phyloP scores from a whole-genome alignment of 2,329 filamentous ascomycete species.

The Colletotrichum paranaense region DNA sequence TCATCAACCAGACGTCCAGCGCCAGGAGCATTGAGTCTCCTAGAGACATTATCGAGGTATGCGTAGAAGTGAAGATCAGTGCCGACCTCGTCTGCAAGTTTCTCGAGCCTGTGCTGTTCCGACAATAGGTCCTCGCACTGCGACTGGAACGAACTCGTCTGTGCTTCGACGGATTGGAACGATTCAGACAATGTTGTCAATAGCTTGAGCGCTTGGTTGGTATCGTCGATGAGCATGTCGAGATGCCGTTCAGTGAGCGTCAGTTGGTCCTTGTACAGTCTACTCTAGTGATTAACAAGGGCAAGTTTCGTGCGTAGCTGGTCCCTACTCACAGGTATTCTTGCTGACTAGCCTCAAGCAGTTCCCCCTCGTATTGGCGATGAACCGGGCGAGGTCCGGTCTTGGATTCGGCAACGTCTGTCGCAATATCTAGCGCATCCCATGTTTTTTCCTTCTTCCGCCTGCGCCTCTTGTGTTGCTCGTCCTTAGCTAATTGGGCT shows the following conservation, averaged over 20 bases:
- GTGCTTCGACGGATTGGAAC: conserved; percentile 87
- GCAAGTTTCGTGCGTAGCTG: not conserved
- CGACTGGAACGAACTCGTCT: conserved; percentile 92
- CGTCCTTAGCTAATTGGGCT: conserved; percentile 66
- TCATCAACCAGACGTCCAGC: conserved; percentile 87
- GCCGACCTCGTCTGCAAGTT: conserved; percentile 84
- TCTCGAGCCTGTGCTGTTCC: conserved; percentile 83
- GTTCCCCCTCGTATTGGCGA: conserved; percentile 72
- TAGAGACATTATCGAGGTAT: conserved; percentile 90
- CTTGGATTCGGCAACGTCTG: conserved; percentile 37
- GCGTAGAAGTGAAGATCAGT: conserved; percentile 95
- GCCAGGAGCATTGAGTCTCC: conserved; percentile 90
- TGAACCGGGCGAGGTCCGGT: conserved; percentile 43
- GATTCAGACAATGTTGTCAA: conserved; percentile 85
- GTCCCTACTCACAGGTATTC: conserved; percentile 76
- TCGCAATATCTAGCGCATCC: conserved; percentile 60
- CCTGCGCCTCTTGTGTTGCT: conserved; percentile 49
- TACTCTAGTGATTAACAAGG: conserved; percentile 43
- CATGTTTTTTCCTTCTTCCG: conserved; percentile 56
- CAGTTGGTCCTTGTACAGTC: conserved; percentile 84
- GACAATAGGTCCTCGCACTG: conserved; percentile 89
- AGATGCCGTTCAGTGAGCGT: conserved; percentile 85
- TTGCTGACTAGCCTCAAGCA: conserved; percentile 85
- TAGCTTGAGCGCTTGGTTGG: conserved; percentile 79
- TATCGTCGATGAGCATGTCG: conserved; percentile 80